A percentile compares a stretch with the other conserved stretches of the same genome.
Conservation (phyloP, 345 rosid species). For the Brassica incana region DNA sequence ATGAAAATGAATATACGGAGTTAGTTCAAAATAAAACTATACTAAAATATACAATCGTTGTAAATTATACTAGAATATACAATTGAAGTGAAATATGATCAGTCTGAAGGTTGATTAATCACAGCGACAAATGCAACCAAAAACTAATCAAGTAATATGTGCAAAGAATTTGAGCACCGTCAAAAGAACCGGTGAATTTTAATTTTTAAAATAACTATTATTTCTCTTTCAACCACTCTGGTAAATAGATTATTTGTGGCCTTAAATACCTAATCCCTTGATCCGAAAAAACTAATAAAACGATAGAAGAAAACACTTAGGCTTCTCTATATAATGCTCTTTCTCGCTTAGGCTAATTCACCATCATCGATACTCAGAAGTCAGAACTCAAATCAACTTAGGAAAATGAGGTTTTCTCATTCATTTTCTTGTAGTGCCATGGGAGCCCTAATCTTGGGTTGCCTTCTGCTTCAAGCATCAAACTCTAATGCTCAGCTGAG, state of each 20-base stretch:
- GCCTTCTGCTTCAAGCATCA: slow-evolving; percentile 37
- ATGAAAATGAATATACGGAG: too few species aligned
- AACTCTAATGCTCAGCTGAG: slow-evolving; percentile 30
- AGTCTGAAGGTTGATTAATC: background rate
- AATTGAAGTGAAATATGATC: background rate
- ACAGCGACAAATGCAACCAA: slow-evolving; percentile 4
- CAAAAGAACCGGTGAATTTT: background rate
- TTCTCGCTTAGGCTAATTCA: background rate
- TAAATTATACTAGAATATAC: background rate
- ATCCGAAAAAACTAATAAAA: background rate
- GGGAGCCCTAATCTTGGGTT: slow-evolving; percentile 32
- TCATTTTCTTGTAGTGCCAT: slow-evolving; percentile 25
- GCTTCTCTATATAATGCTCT: slow-evolving; percentile 28
- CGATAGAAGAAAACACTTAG: slow-evolving; percentile 6
- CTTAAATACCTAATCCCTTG: slow-evolving; percentile 8
- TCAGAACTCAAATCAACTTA: background rate
- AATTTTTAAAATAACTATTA: background rate
- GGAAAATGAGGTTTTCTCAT: slow-evolving; percentile 16
- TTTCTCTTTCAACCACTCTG: slow-evolving; percentile 18
- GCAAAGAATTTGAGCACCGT: background rate
- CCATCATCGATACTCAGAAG: slow-evolving; percentile 14
- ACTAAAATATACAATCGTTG: too few species aligned
- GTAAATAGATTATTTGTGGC: slow-evolving; percentile 5
- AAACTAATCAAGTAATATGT: background rate
- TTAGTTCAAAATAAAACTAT: too few species aligned